Evolutionary conservation across 1,139 yeast genomes (phyloP).

Genomic region (Kazachstania sp.): DNA sequence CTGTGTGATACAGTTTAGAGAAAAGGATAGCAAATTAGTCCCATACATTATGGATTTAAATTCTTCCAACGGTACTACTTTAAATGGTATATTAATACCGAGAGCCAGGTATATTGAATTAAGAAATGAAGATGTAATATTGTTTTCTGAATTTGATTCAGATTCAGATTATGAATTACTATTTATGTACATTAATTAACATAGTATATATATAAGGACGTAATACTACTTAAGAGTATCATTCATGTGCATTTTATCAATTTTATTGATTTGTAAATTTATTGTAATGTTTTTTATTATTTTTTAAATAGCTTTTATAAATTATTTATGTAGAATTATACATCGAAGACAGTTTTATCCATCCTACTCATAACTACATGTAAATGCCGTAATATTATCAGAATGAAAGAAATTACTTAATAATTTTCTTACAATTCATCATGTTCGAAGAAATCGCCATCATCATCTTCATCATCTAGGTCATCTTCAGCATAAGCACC

Average conservation of each 20-base stretch:
- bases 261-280: no score
- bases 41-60: slow-evolving; percentile 47
- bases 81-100: slow-evolving; percentile 42
- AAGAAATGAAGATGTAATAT: slow-evolving; percentile 39
- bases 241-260: neutral
- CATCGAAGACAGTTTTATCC: no score
- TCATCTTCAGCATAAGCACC: slow-evolving; percentile 64
- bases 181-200: slow-evolving; percentile 4
- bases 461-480: slow-evolving; percentile 34
- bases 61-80: slow-evolving; percentile 45
- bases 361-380: no score
- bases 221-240: neutral
- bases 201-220: neutral
- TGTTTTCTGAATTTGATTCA: slow-evolving; percentile 34
- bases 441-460: slow-evolving; percentile 38
- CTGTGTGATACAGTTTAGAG: slow-evolving; percentile 48
- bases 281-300: no score
- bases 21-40: slow-evolving; percentile 16
- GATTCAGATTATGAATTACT: slow-evolving; percentile 12
- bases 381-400: neutral
- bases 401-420: neutral
- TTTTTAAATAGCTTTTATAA: no score
- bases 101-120: slow-evolving; percentile 42
- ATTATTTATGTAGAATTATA: no score
- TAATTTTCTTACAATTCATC: slow-evolving; percentile 50